phyloP scores from a whole-genome alignment of 2,329 filamentous ascomycete species.

The Cordyceps pruinosa region DNA sequence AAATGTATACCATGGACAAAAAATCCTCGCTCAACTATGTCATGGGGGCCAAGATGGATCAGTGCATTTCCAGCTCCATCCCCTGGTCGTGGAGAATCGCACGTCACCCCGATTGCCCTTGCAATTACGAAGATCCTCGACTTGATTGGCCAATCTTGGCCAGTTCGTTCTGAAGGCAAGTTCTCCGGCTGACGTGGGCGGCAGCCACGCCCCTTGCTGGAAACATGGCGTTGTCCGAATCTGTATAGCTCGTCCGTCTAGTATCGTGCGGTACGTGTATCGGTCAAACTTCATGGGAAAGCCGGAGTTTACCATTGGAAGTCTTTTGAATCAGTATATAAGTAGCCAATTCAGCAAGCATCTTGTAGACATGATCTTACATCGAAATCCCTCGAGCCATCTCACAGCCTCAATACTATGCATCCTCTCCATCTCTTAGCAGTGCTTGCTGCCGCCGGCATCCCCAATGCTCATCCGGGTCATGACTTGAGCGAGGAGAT shows the following conservation, averaged over 20 bases:
- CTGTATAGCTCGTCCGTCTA: neutral
- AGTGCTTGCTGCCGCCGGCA: neutral
- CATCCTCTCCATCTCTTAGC: neutral
- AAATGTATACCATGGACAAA: neutral
- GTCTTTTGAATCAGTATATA: neutral
- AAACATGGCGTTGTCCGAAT: neutral
- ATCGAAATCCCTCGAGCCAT: neutral
- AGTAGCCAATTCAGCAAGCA: neutral
- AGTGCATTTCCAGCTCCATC: neutral
- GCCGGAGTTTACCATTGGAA: neutral
- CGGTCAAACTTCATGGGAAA: neutral
- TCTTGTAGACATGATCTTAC: neutral
- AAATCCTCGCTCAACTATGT: neutral
- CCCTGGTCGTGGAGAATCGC: neutral
- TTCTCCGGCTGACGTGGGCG: neutral
- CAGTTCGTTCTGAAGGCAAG: neutral
- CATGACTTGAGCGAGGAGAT: slow-evolving; percentile 42
- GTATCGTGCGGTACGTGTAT: neutral
- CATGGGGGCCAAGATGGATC: slow-evolving; percentile 2
- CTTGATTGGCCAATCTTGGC: neutral
- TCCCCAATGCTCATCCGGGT: slow-evolving; percentile 33
- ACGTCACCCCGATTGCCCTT: neutral
- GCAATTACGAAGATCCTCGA: neutral
- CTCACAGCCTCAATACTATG: neutral
- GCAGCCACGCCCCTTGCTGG: neutral